These are phyloP conservation scores for Phytophthora sojae DNA, from an alignment of 352 stramenopile species.

Conservation along the genomic window DNA sequence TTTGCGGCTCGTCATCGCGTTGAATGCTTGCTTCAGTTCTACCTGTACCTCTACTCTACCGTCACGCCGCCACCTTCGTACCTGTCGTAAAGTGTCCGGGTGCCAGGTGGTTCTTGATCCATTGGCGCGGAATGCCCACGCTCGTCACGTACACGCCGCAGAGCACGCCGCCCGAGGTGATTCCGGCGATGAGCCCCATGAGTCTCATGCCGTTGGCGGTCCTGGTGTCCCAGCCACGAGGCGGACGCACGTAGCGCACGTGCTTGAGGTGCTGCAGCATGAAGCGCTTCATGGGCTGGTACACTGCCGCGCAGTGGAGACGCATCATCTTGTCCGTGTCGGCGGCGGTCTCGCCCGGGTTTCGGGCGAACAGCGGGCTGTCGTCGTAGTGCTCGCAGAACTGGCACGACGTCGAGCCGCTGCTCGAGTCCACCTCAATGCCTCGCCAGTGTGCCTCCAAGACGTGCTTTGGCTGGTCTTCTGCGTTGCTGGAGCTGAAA, in stretches of 20 bases:
- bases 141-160: conserved; percentile 12
- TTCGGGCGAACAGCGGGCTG: background rate
- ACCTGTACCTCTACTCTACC: too few species aligned
- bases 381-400: background rate
- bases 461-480: background rate
- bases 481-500: conserved; percentile 6
- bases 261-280: conserved; percentile 14
- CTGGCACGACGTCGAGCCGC: background rate
- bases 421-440: background rate
- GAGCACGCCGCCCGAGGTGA: conserved; percentile 9
- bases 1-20: background rate
- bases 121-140: too few species aligned
- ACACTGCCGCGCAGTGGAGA: background rate
- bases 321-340: background rate
- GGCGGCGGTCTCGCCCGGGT: background rate
- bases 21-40: too few species aligned
- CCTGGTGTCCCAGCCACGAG: background rate
- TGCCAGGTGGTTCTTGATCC: too few species aligned
- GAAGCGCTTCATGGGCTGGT: conserved; percentile 12
- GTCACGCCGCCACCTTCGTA: too few species aligned
- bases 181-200: conserved; percentile 11
- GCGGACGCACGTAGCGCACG: conserved; percentile 10
- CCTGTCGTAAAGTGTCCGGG: too few species aligned
- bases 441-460: conserved; percentile 1
- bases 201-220: background rate